Conservation (phyloP, 441 rosid genomes). For the Mallotus japonicus region DNA sequence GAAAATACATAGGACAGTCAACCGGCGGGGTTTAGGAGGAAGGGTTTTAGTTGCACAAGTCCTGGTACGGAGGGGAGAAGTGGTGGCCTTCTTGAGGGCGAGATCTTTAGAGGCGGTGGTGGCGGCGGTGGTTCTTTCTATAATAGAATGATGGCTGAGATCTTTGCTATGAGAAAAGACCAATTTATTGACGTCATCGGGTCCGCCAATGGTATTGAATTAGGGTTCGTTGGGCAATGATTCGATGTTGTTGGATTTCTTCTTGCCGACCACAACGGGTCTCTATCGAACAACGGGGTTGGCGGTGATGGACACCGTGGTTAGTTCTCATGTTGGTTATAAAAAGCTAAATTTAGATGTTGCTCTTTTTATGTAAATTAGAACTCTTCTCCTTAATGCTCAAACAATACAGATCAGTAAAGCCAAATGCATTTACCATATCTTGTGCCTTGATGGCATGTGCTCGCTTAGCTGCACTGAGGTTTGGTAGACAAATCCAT, state of each 20-base stretch:
- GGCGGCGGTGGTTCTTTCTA: conserved; percentile 24
- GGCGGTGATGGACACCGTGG: conserved; percentile 80
- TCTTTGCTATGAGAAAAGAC: conserved; percentile 44
- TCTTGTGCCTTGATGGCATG: too few relatives aligned
- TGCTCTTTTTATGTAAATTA: too few relatives aligned
- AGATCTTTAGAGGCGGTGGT: conserved; percentile 34
- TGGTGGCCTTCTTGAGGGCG: conserved; percentile 9
- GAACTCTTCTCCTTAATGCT: too few relatives aligned
- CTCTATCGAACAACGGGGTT: conserved; percentile 57
- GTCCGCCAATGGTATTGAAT: conserved; percentile 28
- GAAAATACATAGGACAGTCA: conserved; percentile 58
- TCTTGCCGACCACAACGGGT: conserved; percentile 55
- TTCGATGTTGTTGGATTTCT: conserved; percentile 48
- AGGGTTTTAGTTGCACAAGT: conserved; percentile 20
- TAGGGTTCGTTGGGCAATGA: conserved; percentile 41
- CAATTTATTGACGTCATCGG: conserved; percentile 12
- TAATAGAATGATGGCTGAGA: conserved; percentile 55
- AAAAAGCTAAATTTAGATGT: too few relatives aligned
- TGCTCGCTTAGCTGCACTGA: too few relatives aligned
- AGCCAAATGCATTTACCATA: too few relatives aligned
- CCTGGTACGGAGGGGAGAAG: conserved; percentile 63
- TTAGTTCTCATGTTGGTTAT: too few relatives aligned
- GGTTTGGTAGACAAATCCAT: too few relatives aligned
- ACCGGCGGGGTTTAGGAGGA: conserved; percentile 49
- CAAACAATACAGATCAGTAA: too few relatives aligned